Percentiles rank a stretch among this genome's conserved stretches.
phyloP scores from a whole-genome alignment of 257 asterid species.

The Solanum bulbocastanum region DNA sequence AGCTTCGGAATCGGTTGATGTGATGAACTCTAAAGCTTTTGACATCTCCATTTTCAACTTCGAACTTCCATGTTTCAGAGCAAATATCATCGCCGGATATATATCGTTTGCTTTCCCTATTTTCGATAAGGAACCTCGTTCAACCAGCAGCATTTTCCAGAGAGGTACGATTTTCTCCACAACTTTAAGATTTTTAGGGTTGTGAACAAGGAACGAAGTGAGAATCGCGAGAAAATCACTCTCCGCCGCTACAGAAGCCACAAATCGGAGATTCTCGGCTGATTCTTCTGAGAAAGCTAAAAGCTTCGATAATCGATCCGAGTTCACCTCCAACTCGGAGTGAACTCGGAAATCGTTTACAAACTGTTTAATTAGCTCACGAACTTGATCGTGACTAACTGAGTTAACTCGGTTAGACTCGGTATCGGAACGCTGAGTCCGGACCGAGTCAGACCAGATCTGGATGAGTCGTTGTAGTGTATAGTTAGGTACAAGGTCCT shows the following conservation, averaged over 20 bases:
- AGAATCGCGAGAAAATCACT: slow-evolving; percentile 21
- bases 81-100: slow-evolving; percentile 4
- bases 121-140: background rate
- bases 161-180: slow-evolving; percentile 28
- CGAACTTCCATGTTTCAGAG: slow-evolving; percentile 25
- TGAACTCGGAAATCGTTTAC: slow-evolving; percentile 10
- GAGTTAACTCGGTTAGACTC: slow-evolving; percentile 9
- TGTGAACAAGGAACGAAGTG: background rate
- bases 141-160: slow-evolving; percentile 10
- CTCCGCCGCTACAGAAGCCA: slow-evolving; percentile 9
- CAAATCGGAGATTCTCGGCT: slow-evolving; percentile 20
- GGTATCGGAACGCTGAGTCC: background rate
- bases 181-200: background rate
- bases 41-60: slow-evolving; percentile 27
- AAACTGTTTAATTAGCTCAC: slow-evolving; percentile 29
- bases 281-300: slow-evolving; percentile 30
- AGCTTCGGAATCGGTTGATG: slow-evolving; percentile 5
- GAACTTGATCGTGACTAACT: slow-evolving; percentile 21
- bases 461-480: slow-evolving; percentile 67
- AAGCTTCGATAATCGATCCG: slow-evolving; percentile 15
- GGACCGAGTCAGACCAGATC: slow-evolving; percentile 56
- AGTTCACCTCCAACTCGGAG: background rate
- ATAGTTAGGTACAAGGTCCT: slow-evolving; percentile 64
- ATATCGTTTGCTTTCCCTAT: slow-evolving; percentile 7
- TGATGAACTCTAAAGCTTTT: slow-evolving; percentile 23